Conservation (phyloP, 345 rosid species). For the Punica granatum region DNA sequence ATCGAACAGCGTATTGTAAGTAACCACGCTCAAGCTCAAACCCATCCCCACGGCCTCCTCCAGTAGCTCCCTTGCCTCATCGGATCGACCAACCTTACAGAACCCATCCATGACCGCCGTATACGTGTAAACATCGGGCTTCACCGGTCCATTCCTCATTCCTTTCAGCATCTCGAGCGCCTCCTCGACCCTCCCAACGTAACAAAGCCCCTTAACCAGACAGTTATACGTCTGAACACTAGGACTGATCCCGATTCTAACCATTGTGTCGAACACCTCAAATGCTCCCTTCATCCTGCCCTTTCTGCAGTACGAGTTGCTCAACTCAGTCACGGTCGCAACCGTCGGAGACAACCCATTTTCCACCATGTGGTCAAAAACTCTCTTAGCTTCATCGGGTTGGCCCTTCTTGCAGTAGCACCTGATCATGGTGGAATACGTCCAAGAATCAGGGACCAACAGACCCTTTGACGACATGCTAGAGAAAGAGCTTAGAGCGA, state of each 20-base stretch:
- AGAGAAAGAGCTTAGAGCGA: constrained; percentile 27
- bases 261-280: constrained; percentile 36
- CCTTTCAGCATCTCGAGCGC: constrained; percentile 35
- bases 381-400: constrained; percentile 27
- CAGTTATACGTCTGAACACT: constrained; percentile 49
- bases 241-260: constrained; percentile 24
- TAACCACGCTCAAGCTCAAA: constrained; percentile 38
- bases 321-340: constrained; percentile 30
- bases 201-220: constrained; percentile 57
- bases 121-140: constrained; percentile 52
- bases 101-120: constrained; percentile 63
- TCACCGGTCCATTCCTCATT: constrained; percentile 21
- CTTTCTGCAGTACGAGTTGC: constrained; percentile 35
- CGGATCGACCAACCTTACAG: constrained; percentile 64
- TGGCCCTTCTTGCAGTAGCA: constrained; percentile 38
- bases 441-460: constrained; percentile 29
- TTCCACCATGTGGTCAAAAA: constrained; percentile 35
- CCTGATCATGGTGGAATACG: constrained; percentile 32
- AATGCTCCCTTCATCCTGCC: constrained; percentile 44
- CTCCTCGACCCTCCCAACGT: constrained; percentile 63
- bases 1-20: constrained; percentile 48
- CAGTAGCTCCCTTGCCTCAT: constrained; percentile 56
- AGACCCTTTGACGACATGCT: constrained; percentile 20
- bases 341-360: constrained; percentile 31
- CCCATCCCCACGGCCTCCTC: constrained; percentile 38